Percentiles rank a stretch among this genome's conserved stretches.
phyloP scores from a whole-genome alignment of 108 stramenopile genomes.

The Nitzschia putrida region DNA sequence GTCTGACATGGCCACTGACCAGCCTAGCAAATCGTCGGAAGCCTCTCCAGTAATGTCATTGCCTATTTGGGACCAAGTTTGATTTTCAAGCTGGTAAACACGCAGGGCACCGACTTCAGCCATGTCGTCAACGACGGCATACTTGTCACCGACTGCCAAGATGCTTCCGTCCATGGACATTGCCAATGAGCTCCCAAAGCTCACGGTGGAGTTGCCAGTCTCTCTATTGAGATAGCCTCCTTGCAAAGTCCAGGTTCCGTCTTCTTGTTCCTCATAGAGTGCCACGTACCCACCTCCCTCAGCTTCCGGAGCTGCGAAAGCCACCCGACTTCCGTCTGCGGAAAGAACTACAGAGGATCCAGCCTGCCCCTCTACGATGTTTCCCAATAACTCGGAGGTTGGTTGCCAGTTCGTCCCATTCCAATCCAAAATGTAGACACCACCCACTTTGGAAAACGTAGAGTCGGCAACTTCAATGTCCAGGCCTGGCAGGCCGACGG shows the following conservation, averaged over 20 bases:
- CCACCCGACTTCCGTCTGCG: conserved; percentile 32
- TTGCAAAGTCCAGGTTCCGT: conserved; percentile 15
- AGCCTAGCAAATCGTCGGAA: conserved; percentile 32
- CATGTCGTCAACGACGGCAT: background rate
- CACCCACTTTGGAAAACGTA: conserved; percentile 11
- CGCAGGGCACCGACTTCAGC: conserved; percentile 29
- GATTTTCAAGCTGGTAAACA: conserved; percentile 16
- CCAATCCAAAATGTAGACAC: conserved; percentile 24
- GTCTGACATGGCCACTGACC: conserved; percentile 42
- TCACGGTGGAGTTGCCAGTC: background rate
- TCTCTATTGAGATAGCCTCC: background rate
- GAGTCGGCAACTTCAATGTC: conserved; percentile 3
- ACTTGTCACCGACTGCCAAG: conserved; percentile 43
- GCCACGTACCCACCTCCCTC: conserved; percentile 19
- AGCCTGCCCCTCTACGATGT: conserved; percentile 8
- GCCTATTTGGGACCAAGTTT: conserved; percentile 40
- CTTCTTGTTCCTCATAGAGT: conserved; percentile 23
- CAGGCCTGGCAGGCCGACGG: conserved; percentile 31
- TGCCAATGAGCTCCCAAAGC: conserved; percentile 44
- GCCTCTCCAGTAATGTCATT: conserved; percentile 20
- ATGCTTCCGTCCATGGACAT: conserved; percentile 42
- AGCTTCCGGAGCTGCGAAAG: conserved; percentile 27
- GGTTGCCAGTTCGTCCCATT: conserved; percentile 31
- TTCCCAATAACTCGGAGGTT: conserved; percentile 1
- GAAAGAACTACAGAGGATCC: conserved; percentile 36